phyloP scores from a whole-genome alignment of 202 grass and related monocot genomes.

The Setaria italica region DNA sequence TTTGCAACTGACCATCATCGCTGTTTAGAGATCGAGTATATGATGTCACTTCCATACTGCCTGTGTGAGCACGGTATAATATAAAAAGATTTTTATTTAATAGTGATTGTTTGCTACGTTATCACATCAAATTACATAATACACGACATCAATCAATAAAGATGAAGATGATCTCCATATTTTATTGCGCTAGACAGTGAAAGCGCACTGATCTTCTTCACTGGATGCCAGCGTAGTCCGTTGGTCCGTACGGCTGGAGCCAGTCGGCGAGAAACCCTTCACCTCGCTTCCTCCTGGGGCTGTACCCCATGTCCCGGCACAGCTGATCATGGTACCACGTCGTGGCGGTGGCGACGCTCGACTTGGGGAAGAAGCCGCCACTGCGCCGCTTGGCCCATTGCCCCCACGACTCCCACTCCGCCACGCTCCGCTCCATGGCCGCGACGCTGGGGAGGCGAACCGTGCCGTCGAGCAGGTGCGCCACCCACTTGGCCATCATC shows the following conservation, averaged over 20 bases:
- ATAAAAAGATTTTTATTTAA: no score
- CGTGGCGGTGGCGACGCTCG: slow-evolving; percentile 52
- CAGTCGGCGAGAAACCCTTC: slow-evolving; percentile 59
- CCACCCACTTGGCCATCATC: slow-evolving; percentile 67
- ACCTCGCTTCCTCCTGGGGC: slow-evolving; percentile 54
- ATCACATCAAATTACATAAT: no score
- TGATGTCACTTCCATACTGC: no score
- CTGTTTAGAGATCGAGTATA: no score
- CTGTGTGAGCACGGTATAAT: no score
- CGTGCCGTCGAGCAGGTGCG: slow-evolving; percentile 63
- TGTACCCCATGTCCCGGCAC: slow-evolving; percentile 74
- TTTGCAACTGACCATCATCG: no score
- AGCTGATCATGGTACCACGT: slow-evolving; percentile 78
- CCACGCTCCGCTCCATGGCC: slow-evolving; percentile 60
- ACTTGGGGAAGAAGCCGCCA: slow-evolving; percentile 37
- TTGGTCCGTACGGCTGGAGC: slow-evolving; percentile 61
- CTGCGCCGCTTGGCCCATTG: slow-evolving; percentile 48
- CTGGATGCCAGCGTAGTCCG: slow-evolving; percentile 57
- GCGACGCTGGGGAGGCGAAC: slow-evolving; percentile 56
- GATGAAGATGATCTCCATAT: no score
- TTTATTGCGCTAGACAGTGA: no score
- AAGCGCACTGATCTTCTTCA: neutral
- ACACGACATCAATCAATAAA: no score
- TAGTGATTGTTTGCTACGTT: no score
- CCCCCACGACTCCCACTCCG: slow-evolving; percentile 58